A percentile compares a stretch with the other conserved stretches of the same genome.
phyloP scores from a whole-genome alignment of 208 protist genomes.

The Crithidia expoeki region DNA sequence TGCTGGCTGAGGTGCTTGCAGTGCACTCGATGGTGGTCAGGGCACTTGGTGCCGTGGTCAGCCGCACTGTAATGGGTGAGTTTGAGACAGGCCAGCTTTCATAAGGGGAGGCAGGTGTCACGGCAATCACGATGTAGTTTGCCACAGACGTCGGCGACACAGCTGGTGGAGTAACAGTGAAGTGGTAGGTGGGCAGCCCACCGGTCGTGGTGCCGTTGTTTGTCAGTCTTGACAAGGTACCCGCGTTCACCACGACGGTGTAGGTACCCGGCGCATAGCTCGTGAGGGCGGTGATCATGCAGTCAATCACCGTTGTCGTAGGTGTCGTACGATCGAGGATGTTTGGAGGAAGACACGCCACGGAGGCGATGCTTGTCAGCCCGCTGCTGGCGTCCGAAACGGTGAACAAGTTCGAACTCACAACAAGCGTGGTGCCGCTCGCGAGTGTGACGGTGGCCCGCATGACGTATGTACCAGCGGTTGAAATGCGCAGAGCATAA shows the following conservation, averaged over 20 bases:
- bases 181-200: slow-evolving; percentile 52
- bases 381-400: slow-evolving; percentile 32
- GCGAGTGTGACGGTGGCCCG: slow-evolving; percentile 58
- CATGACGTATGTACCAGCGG: slow-evolving; percentile 63
- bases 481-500: slow-evolving; percentile 48
- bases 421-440: slow-evolving; percentile 43
- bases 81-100: slow-evolving; percentile 57
- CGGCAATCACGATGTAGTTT: slow-evolving; percentile 66
- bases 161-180: slow-evolving; percentile 62
- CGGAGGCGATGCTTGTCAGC: slow-evolving; percentile 30
- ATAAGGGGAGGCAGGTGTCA: slow-evolving; percentile 42
- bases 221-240: slow-evolving; percentile 43
- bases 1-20: background rate
- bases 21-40: slow-evolving; percentile 53
- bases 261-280: slow-evolving; percentile 43
- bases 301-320: slow-evolving; percentile 31
- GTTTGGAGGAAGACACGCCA: slow-evolving; percentile 61
- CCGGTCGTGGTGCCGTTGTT: slow-evolving; percentile 29
- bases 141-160: slow-evolving; percentile 11
- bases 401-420: slow-evolving; percentile 43
- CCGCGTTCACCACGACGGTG: slow-evolving; percentile 58
- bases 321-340: slow-evolving; percentile 40
- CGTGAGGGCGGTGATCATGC: slow-evolving; percentile 43
- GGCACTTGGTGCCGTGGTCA: slow-evolving; percentile 51
- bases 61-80: slow-evolving; percentile 66